A percentile compares a stretch with the other conserved stretches of the same genome.
Evolutionary conservation across 2,329 filamentous ascomycete genomes (phyloP).

Genomic region (Purpureocillium lavendulum): DNA sequence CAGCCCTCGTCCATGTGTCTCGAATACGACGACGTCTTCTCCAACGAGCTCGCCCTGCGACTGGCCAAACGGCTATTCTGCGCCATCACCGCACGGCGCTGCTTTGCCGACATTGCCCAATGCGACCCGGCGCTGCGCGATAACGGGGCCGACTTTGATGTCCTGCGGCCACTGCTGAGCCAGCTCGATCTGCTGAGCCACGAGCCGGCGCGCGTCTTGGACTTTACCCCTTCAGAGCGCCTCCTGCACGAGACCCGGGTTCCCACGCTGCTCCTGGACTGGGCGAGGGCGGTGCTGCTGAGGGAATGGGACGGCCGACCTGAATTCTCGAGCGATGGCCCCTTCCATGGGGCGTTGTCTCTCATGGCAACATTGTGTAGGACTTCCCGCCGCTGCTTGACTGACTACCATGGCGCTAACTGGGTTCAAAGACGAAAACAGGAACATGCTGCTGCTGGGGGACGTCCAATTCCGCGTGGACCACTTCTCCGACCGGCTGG

Average conservation of each 20-base stretch:
- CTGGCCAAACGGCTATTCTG: slow-evolving; percentile 50
- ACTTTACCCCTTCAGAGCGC: slow-evolving; percentile 43
- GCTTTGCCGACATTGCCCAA: slow-evolving; percentile 36
- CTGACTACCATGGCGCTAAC: slow-evolving; percentile 2
- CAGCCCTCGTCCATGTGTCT: slow-evolving; percentile 44
- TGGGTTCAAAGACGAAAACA: slow-evolving; percentile 43
- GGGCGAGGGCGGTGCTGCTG: slow-evolving; percentile 66
- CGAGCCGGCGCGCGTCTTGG: slow-evolving; percentile 34
- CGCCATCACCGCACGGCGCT: slow-evolving; percentile 44
- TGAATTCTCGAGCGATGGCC: slow-evolving; percentile 58
- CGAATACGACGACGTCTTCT: slow-evolving; percentile 55
- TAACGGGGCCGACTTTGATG: slow-evolving; percentile 24
- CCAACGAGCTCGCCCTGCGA: slow-evolving; percentile 50
- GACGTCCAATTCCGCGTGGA: slow-evolving; percentile 66
- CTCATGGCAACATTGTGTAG: slow-evolving; percentile 66
- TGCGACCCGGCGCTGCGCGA: slow-evolving; percentile 26
- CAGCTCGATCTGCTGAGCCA: slow-evolving; percentile 45
- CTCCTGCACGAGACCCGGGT: slow-evolving; percentile 47
- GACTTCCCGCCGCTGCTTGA: slow-evolving; percentile 17
- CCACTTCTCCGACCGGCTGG: slow-evolving; percentile 67
- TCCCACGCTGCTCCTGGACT: slow-evolving; percentile 55
- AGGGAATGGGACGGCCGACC: slow-evolving; percentile 74
- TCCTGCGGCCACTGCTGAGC: slow-evolving; percentile 39
- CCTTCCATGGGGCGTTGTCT: slow-evolving; percentile 69
- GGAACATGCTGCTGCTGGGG: slow-evolving; percentile 54